Base-by-base conservation (phyloP, 2,329 filamentous ascomycete genomes). In the Rugonectria rugulosa region DNA sequence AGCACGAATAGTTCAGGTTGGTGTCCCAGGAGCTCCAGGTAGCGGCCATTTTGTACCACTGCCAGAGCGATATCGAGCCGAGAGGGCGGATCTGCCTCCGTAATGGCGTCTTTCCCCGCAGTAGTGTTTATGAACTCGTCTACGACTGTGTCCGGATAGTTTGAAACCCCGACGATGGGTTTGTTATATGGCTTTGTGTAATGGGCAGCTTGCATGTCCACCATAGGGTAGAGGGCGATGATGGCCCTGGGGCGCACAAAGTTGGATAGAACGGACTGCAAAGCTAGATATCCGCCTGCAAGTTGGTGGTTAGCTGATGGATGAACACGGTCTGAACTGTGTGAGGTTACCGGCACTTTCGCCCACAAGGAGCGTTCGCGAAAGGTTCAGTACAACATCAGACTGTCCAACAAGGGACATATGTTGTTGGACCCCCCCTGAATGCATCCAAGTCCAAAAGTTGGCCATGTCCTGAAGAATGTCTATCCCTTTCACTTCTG, bases 401-500 rank as follows among this genome's bases (percentile, higher is more conserved):
- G 19, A n/a, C 15, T 29, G 23, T 21, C 37, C 34, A 11, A 45
- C 11, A 4, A 17, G 7, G 2, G 9, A 4, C 15, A 51, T 21
- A 5, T 41, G 20, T 6, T 1, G 10, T 15, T 24, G 20, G 7
- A 44, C 27, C 2, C 42, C 42, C 20, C 42, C 36, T n/a, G 41
- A 20, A 1, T 27, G 15, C 4, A 57, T 12, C 55, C 55, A 57
- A 7, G 12, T 2, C 55, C 55, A 57, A 17, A 57, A 57, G n/a
- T 50, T 41, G 12, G 23, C 27, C 36, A 57, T 48, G 14, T 57
- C 54, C 3, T 53, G 19, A 11, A 53, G 17, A 10, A 53, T 53
- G n/a, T 57, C 54, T 4, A 3, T 8, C 12, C 54, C 54, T 23
- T 48, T 57, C 10, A 44, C 54, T 31, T 57, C 54, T 20, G 54